Evolutionary conservation across 2,329 filamentous ascomycete genomes (phyloP).

Genomic region (Claviceps pazoutovae): DNA sequence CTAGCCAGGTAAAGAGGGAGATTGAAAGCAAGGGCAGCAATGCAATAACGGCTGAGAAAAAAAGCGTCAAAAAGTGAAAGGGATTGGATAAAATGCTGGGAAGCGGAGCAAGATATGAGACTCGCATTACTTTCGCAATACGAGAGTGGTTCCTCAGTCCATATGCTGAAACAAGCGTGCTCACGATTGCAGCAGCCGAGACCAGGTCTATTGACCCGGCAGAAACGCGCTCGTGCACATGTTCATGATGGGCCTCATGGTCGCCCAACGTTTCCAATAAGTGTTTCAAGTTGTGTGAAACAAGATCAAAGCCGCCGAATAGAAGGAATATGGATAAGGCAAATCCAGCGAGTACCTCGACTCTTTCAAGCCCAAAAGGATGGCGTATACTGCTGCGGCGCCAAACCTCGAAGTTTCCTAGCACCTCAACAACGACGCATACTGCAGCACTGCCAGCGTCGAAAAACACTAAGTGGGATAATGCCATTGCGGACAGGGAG

Average conservation of each 20-base stretch:
- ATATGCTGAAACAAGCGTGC: slow-evolving; percentile 76
- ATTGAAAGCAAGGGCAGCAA: slow-evolving; percentile 71
- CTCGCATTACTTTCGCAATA: slow-evolving; percentile 82
- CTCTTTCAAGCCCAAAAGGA: slow-evolving; percentile 83
- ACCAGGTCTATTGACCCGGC: slow-evolving; percentile 70
- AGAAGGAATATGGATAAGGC: slow-evolving; percentile 90
- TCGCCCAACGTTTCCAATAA: slow-evolving; percentile 51
- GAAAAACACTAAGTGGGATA: slow-evolving; percentile 89
- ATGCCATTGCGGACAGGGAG: slow-evolving; percentile 77
- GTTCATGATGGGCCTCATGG: slow-evolving; percentile 60
- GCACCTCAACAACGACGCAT: slow-evolving; percentile 82
- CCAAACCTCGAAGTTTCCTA: slow-evolving; percentile 97
- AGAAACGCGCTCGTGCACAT: slow-evolving; percentile 51
- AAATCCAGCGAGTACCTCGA: slow-evolving; percentile 88
- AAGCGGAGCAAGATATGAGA: slow-evolving; percentile 67
- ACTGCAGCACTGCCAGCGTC: slow-evolving; percentile 85
- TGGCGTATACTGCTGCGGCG: slow-evolving; percentile 82
- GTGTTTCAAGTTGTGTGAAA: slow-evolving; percentile 88
- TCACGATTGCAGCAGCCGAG: slow-evolving; percentile 65
- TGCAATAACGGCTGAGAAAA: slow-evolving; percentile 68
- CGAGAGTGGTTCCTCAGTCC: slow-evolving; percentile 80
- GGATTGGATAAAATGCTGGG: slow-evolving; percentile 87
- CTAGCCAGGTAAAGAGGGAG: slow-evolving; percentile 69
- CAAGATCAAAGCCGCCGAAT: slow-evolving; percentile 94
- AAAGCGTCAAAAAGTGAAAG: slow-evolving; percentile 85